phyloP scores from a whole-genome alignment of 2,329 filamentous ascomycete species.

The Trichoderma sp. region DNA sequence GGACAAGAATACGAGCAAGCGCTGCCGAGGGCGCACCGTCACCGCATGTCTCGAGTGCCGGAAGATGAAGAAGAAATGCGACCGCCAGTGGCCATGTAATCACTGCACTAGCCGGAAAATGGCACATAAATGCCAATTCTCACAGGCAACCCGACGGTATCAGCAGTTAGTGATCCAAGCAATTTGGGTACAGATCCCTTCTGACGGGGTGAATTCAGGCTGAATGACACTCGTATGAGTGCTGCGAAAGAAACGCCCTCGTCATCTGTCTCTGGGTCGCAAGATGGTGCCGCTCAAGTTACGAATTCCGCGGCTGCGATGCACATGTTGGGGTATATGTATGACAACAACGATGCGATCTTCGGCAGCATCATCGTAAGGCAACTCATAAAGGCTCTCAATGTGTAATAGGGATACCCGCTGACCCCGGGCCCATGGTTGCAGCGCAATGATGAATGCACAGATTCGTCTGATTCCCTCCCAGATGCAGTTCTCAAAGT shows the following conservation, averaged over 20 bases:
- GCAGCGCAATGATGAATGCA: background rate
- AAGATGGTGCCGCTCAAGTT: background rate
- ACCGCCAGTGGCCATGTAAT: constrained; percentile 5
- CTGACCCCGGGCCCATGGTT: background rate
- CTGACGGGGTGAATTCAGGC: background rate
- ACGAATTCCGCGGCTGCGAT: background rate
- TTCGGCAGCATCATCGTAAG: background rate
- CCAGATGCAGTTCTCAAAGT: background rate
- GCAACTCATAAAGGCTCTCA: too few relatives aligned
- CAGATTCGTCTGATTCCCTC: background rate
- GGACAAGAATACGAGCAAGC: background rate
- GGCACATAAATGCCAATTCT: background rate
- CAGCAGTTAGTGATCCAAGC: background rate
- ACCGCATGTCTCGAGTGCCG: constrained; percentile 7
- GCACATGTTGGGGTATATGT: background rate
- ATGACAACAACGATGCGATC: background rate
- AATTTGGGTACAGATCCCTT: background rate
- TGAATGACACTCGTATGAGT: background rate
- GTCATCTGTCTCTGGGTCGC: background rate
- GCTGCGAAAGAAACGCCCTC: background rate
- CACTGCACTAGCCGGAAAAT: constrained; percentile 1
- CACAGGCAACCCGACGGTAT: background rate
- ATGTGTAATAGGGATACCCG: background rate
- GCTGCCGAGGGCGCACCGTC: background rate
- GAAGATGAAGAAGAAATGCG: constrained; percentile 12